Base-by-base conservation (phyloP, 2,329 filamentous ascomycete genomes). In the Xylariaceae sp. region DNA sequence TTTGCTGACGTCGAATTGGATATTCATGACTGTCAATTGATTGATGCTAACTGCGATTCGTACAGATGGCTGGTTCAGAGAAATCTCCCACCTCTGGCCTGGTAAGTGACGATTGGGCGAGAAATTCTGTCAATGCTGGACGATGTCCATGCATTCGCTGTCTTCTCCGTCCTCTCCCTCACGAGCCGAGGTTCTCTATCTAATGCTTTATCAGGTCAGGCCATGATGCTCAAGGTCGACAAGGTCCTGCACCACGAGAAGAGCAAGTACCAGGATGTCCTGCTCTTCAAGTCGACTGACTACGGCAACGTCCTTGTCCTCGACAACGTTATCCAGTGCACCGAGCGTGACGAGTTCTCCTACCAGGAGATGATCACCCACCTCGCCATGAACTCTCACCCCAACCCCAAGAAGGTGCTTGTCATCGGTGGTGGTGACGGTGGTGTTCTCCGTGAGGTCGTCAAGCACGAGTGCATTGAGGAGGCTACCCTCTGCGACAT, bases 291-390 rank as follows among this genome's bases (percentile, higher is more conserved):
- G 83, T 96, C 91, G 70, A 96, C 88, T 81, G 87, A 97, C 83
- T 89, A 97, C 77, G 94, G 94, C 77, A 96, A 87, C 73, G 93
- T 97, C 63, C 84, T 99, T 60, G 93, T 99, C 65, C 86, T 99
- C 68, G 94, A 99, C 84, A 97, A 97, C 75, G 94, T 97, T 75
- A 96, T 99, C 77, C 94, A 99, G 80, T 92, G 88, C 85, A 97
- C 94, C 69, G 94, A 99, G 86, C 88, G 93, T 67, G 92, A 99
- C 74, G 94, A 99, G 82, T 99, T 97, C 83, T 91, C 92, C 71
- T 96, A 96, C 86, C 94, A 99, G 83, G 94, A 99, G 85, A 99
- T 99, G 94, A 99, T 99, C 78, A 92, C 93, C 70, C 92, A 99
- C 80, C 84, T 99, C 68, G 94, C 92, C 78, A 91, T 99, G 88